Conservation (phyloP, 2,329 filamentous ascomycete species). For the Pseudogymnoascus sp. region DNA sequence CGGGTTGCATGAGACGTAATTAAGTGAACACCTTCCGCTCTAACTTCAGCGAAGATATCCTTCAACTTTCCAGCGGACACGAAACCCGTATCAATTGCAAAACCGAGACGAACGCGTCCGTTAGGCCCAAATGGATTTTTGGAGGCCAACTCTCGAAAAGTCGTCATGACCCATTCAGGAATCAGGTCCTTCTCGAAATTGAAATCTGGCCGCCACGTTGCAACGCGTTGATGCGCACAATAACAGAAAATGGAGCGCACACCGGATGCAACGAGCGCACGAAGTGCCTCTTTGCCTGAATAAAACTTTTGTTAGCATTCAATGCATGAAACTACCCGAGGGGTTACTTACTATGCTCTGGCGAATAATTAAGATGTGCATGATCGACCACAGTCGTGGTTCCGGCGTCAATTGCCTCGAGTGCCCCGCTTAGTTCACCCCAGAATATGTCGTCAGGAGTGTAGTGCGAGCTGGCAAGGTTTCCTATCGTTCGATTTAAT, state of each 20-base stretch:
- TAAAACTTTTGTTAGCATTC: not conserved
- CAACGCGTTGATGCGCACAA: constrained; percentile 28
- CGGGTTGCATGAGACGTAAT: too few species aligned
- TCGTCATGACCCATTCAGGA: constrained; percentile 32
- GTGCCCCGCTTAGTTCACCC: constrained; percentile 34
- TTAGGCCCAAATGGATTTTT: constrained; percentile 24
- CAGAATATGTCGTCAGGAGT: constrained; percentile 39
- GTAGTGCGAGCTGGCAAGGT: constrained; percentile 32
- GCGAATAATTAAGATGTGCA: constrained; percentile 29
- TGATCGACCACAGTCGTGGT: constrained; percentile 37
- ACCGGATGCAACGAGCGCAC: constrained; percentile 36
- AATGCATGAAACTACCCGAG: not conserved
- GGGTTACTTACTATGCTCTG: constrained; percentile 26
- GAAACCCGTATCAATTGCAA: constrained; percentile 36
- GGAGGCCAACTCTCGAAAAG: constrained; percentile 30
- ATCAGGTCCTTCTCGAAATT: constrained; percentile 23
- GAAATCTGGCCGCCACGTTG: constrained; percentile 27
- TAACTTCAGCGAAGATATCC: too few species aligned
- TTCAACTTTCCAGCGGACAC: too few species aligned
- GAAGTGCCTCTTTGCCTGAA: constrained; percentile 26
- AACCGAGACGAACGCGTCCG: constrained; percentile 35
- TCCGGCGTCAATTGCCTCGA: constrained; percentile 36
- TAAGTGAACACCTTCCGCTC: too few species aligned
- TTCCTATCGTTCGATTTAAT: constrained; percentile 25
- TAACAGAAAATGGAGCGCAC: constrained; percentile 42